phyloP scores from a whole-genome alignment of 805 yeast genomes.

The Suhomyces sp. region DNA sequence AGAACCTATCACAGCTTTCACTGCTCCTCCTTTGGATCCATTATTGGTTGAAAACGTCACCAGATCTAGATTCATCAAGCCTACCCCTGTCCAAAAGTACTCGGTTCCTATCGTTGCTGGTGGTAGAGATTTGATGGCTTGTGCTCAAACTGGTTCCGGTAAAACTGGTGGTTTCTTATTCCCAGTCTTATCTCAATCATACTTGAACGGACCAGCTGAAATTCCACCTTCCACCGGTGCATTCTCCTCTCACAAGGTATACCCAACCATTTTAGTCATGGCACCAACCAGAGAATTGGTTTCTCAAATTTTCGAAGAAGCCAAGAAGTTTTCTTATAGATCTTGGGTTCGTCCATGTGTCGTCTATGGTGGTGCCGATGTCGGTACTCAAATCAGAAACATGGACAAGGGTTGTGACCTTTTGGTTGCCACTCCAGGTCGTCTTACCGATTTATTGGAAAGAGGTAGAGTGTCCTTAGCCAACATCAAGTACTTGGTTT shows the following conservation, averaged over 20 bases:
- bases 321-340: slow-evolving; percentile 92
- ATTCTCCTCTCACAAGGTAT: slow-evolving; percentile 73
- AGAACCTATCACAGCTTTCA: slow-evolving; percentile 84
- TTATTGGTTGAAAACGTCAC: slow-evolving; percentile 83
- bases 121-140: slow-evolving; percentile 93
- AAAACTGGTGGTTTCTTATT: slow-evolving; percentile 99
- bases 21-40: slow-evolving; percentile 87
- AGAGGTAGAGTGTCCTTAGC: slow-evolving; percentile 89
- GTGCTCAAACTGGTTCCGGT: slow-evolving; percentile 99
- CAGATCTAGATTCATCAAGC: slow-evolving; percentile 87
- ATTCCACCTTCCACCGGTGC: slow-evolving; percentile 47
- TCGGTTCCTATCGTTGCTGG: slow-evolving; percentile 88
- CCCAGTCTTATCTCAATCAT: slow-evolving; percentile 94
- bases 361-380: slow-evolving; percentile 98
- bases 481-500: slow-evolving; percentile 88
- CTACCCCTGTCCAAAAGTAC: slow-evolving; percentile 96
- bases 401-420: slow-evolving; percentile 93
- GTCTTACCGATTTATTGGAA: slow-evolving; percentile 92
- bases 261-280: slow-evolving; percentile 90
- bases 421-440: slow-evolving; percentile 98
- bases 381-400: slow-evolving; percentile 81
- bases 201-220: slow-evolving; percentile 80
- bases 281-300: slow-evolving; percentile 99
- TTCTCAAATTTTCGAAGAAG: slow-evolving; percentile 93
- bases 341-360: slow-evolving; percentile 98